Conservation (phyloP, 768 basidiomycete species). For the Serendipita sp. region DNA sequence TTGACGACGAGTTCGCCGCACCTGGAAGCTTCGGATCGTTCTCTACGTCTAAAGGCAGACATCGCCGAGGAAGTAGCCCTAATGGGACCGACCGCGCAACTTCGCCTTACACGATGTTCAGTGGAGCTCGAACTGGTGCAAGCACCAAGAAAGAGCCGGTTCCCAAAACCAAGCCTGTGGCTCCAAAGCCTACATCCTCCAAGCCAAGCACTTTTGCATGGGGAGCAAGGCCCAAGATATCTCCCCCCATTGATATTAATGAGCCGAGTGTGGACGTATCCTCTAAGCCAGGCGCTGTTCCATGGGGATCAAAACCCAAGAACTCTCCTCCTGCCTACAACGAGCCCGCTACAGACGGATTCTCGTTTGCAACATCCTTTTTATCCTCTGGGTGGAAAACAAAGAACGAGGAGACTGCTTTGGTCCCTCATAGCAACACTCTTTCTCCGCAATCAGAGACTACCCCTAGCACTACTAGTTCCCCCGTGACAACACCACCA, state of each 20-base stretch:
- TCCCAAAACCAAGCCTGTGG: neutral
- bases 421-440: neutral
- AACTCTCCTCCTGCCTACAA: neutral
- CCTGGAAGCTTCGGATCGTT: neutral
- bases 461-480: neutral
- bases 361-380: neutral
- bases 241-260: neutral
- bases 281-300: neutral
- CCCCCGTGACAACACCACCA: neutral
- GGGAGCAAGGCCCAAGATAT: neutral
- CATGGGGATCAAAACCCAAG: conserved; percentile 1
- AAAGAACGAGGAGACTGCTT: neutral
- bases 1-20: neutral
- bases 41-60: too few species aligned
- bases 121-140: neutral
- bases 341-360: neutral
- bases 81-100: neutral
- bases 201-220: neutral
- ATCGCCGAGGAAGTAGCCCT: neutral
- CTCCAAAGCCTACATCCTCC: neutral
- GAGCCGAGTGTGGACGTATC: too few species aligned
- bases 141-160: neutral
- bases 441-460: neutral
- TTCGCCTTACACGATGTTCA: neutral
- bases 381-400: neutral